Evolutionary conservation across 139 green algal species (phyloP), one percentile per base, ranked within the genome.

Genomic region (Desmodesmus armatus): DNA sequence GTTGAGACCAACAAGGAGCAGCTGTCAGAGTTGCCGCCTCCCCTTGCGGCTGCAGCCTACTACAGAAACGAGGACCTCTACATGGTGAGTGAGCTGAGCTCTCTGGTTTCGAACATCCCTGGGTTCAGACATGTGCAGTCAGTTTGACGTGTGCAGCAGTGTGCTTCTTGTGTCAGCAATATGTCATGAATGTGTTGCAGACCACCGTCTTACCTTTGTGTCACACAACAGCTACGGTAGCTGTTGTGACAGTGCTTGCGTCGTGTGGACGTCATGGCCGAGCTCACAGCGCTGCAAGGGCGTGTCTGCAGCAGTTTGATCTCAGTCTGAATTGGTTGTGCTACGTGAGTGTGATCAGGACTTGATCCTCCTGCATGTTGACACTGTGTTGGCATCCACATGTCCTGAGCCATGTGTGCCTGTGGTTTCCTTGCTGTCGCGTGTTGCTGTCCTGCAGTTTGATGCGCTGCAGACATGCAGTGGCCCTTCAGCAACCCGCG

Each of bases 41-140:
- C 97, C 0, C 80, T 93, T 43, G 93, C 97, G 40, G 96, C 97
- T 0, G 84, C 92, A 21, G 76, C 96, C 62, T 99, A 99, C 92
- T 99, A 99, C 93, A 90, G 65, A 75, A 87, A 80, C 21, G 87
- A 90, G 4, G 95, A 98, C 88, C 84, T 97, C 33, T 98, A 98
- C 92, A 87, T 85, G 49, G 66, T 90, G 55, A 58, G 81, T 27
- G 11, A 19, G 5, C n/a, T n/a, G n/a, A n/a, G n/a, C n/a, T n/a
- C n/a, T n/a, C n/a, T n/a, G n/a, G n/a, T n/a, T n/a, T n/a, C n/a
- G n/a, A n/a, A n/a, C n/a, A n/a, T n/a, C n/a, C n/a, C n/a, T n/a
- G n/a, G n/a, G n/a, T n/a, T n/a, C n/a, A n/a, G n/a, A n/a, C n/a
- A n/a, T n/a, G n/a, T n/a, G n/a, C n/a, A n/a, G n/a, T 21, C 47